Percentiles rank a stretch among this genome's conserved stretches.
Conservation (phyloP, 1,284 basidiomycete species). For the Trichosporon ovoides region DNA sequence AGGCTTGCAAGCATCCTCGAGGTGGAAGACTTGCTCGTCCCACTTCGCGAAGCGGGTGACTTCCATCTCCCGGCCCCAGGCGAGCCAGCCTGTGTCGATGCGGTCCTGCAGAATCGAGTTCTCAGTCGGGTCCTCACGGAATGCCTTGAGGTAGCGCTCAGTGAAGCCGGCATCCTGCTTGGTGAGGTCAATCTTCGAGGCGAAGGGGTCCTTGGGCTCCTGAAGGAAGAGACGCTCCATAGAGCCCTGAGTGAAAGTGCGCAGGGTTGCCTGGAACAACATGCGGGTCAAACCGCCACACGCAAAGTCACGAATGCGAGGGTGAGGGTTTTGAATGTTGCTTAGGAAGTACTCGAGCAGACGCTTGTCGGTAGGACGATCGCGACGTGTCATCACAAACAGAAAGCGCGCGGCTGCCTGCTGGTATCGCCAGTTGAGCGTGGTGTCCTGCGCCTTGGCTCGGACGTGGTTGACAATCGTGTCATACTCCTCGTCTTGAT, state of each 20-base stretch:
- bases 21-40: conserved; percentile 55
- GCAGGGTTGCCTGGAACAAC: conserved; percentile 72
- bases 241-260: conserved; percentile 65
- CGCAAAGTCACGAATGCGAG: conserved; percentile 67
- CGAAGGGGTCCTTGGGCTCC: conserved; percentile 71
- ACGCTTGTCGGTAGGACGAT: conserved; percentile 60
- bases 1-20: conserved; percentile 62
- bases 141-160: conserved; percentile 52
- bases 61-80: conserved; percentile 69
- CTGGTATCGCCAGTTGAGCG: conserved; percentile 79
- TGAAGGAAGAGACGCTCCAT: conserved; percentile 69
- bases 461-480: conserved; percentile 57
- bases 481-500: conserved; percentile 48
- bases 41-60: conserved; percentile 59
- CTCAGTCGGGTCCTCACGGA: conserved; percentile 45
- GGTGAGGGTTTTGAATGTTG: conserved; percentile 70
- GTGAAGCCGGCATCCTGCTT: conserved; percentile 51
- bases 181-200: conserved; percentile 55
- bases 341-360: conserved; percentile 65
- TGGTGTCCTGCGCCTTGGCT: conserved; percentile 56
- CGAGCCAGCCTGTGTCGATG: conserved; percentile 74
- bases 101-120: conserved; percentile 60
- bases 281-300: conserved; percentile 69
- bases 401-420: conserved; percentile 73
- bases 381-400: conserved; percentile 66